Evolutionary conservation across 345 rosid species (phyloP), one percentile per base, ranked within the genome.

Genomic region (Linum trigynum): DNA sequence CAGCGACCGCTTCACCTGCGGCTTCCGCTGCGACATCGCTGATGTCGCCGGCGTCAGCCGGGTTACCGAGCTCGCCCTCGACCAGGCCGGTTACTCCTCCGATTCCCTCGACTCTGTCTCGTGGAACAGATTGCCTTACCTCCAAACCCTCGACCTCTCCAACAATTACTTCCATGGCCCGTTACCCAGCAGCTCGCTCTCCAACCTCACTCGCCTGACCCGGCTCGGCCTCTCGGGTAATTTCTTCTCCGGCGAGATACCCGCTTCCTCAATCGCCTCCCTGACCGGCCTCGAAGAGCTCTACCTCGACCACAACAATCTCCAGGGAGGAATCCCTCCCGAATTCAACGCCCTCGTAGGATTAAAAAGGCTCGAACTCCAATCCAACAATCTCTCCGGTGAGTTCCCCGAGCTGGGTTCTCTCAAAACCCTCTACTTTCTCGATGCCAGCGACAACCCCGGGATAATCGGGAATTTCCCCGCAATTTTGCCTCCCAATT

Each of bases 31-130:
- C 74, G 95, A 89, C 68, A 4, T 62, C 32, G 56, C 68, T 1
- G 82, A 23, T 23, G 32, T 74, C 51, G 77, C 88, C 11, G 83
- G 78, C 1, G 11, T 65, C 4, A 64, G 76, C 61, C 86, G 98
- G 71, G 78, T 92, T 81, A 86, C 95, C 1, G 96, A 92, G 53
- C 70, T 92, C 69, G 69, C 66, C 50, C 89, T 92, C 40, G 96
- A 89, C 74, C 87, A 85, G 12, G 84, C 96, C 3, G 95, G 95
- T 61, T 92, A 92, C 78, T 78, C 87, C 79, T 78, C 88, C 1
- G 95, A 82, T 59, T 74, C 83, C 0, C 76, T 87, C 55, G 41
- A 82, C 48, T 70, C 84, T 40, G 39, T 80, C 67, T 77, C 88
- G 15, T 92, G 84, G 79, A 72, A 75, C 67, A 57, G 38, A 9